These are phyloP conservation scores for Yamadazyma atmosphaerica DNA, from an alignment of 1,139 yeast genomes.

Conservation along the genomic window DNA sequence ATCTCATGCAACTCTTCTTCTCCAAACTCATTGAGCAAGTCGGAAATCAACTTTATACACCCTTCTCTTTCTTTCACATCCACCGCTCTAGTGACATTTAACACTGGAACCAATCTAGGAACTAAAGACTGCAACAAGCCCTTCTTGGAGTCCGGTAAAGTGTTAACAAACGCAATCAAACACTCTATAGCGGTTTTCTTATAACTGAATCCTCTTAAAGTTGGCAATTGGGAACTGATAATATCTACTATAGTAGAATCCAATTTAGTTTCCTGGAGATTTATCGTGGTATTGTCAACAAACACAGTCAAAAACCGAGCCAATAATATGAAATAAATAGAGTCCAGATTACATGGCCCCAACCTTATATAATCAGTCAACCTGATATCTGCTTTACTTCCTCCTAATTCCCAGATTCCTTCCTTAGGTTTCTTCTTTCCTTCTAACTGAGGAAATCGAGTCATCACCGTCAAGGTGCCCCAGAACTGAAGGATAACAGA, in stretches of 20 bases:
- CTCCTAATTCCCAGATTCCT: constrained; percentile 55
- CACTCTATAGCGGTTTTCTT: constrained; percentile 23
- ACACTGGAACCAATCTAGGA: constrained; percentile 4
- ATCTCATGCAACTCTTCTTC: constrained; percentile 1
- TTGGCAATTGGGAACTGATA: constrained; percentile 19
- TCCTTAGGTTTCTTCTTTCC: constrained; percentile 32
- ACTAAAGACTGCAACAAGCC: neutral
- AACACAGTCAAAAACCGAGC: constrained; percentile 23
- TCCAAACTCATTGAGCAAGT: constrained; percentile 10
- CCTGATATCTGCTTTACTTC: constrained; percentile 38
- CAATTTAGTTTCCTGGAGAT: constrained; percentile 19
- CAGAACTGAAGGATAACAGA: constrained; percentile 49
- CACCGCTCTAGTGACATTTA: neutral
- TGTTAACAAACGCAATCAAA: constrained; percentile 11
- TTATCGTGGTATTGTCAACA: constrained; percentile 6
- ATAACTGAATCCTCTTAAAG: constrained; percentile 18
- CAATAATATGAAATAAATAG: constrained; percentile 43
- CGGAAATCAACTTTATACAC: neutral
- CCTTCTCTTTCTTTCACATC: constrained; percentile 1
- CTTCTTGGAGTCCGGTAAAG: constrained; percentile 2
- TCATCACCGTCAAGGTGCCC: constrained; percentile 44
- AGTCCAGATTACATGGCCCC: constrained; percentile 55
- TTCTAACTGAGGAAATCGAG: constrained; percentile 26
- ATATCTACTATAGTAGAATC: constrained; percentile 20
- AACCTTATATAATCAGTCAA: constrained; percentile 46